Evolutionary conservation across 345 rosid species (phyloP).

Genomic region (Aethionema arabicum): DNA sequence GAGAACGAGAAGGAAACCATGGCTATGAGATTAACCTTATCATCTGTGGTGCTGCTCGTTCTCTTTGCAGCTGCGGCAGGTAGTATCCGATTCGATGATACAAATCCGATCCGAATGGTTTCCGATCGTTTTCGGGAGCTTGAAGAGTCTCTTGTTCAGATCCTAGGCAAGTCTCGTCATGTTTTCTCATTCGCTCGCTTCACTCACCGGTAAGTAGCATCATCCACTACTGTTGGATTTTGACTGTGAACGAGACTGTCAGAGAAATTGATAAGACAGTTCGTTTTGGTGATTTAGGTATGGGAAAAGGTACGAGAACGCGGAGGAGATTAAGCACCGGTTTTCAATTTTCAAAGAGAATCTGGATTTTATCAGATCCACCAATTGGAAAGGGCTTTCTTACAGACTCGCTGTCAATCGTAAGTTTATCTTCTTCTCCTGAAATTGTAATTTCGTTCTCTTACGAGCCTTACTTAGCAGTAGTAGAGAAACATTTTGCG

Average conservation of each 20-base stretch:
- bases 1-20: slow-evolving; percentile 28
- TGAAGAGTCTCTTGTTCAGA: slow-evolving; percentile 52
- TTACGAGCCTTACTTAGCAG: neutral
- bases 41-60: slow-evolving; percentile 40
- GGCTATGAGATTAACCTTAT: slow-evolving; percentile 36
- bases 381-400: slow-evolving; percentile 58
- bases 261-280: neutral
- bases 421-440: slow-evolving; percentile 35
- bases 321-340: slow-evolving; percentile 69
- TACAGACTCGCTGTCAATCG: slow-evolving; percentile 74
- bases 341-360: slow-evolving; percentile 71
- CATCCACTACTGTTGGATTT: neutral
- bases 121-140: slow-evolving; percentile 59
- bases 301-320: slow-evolving; percentile 66
- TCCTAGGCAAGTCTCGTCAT: slow-evolving; percentile 57
- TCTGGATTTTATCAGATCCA: slow-evolving; percentile 75
- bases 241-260: neutral
- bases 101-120: slow-evolving; percentile 65
- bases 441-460: neutral
- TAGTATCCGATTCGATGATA: slow-evolving; percentile 52
- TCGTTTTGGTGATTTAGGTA: slow-evolving; percentile 42
- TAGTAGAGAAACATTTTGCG: too few relatives aligned
- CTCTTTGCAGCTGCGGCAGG: slow-evolving; percentile 40
- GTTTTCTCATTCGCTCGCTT: slow-evolving; percentile 78
- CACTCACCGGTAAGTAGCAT: slow-evolving; percentile 49